Base-by-base conservation (phyloP, 768 basidiomycete genomes). In the Sutorius australiensis region DNA sequence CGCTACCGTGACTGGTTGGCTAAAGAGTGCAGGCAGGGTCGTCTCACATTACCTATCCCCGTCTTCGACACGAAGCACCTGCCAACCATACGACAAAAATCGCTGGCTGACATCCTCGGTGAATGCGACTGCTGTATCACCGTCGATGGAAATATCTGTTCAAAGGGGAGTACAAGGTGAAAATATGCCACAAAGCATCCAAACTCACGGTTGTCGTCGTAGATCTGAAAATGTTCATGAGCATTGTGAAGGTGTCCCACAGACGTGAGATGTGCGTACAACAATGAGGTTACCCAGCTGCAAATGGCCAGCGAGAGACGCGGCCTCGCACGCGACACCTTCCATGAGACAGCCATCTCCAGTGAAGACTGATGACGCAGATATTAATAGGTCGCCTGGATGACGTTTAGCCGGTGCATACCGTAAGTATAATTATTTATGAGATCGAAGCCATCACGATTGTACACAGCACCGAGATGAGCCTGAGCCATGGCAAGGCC, bases 271-370 rank as follows among this genome's bases (percentile, higher is more conserved):
- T 52, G 43, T 28, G 81, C 89, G 66, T 69, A 91, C 89, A 53
- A 89, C 90, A 64, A 98, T 86, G 63, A 98, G 78, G 73, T 95
- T 97, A 51, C 91, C 93, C 38, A 98, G 81, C 69, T 93, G 86
- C 63, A 97, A 80, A 74, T 98, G 95, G 57, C 94, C 95, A 55
- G 92, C 94, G 58, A 97, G 80, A 63, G 89, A 92, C 55, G 89
- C 87, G 37, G 95, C 92, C 71, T 98, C 95, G 57, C 81, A 80
- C n/a, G 93, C 81, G 60, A 98, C 86, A 78, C 95, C 95, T 73
- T 98, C 95, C 89, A 95, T 94, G 49, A 98, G 79, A 74, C 95
- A 98, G 42, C 95, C 95, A 72, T 98, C 95, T 63, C 95, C 95
- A 55, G 82, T 79, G 77, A 97, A 95, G 47, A 88, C 91, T 91